Conservation (phyloP, 768 basidiomycete species). For the Candolleomyces efflorescens region DNA sequence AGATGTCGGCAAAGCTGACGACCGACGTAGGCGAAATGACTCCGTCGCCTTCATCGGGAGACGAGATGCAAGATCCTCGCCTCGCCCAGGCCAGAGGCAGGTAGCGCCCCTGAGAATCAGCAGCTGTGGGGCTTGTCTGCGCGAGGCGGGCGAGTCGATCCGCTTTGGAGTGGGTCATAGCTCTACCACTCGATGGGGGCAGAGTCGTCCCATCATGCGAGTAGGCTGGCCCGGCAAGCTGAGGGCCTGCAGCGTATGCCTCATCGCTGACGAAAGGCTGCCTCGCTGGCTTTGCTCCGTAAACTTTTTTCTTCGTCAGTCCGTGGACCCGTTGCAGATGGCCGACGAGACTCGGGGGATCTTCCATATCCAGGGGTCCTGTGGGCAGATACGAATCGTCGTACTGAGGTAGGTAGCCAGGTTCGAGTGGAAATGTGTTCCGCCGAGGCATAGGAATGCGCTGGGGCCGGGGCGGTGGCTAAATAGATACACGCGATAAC, state of each 20-base stretch:
- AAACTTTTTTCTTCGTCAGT: conserved; percentile 65
- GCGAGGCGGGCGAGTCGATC: conserved; percentile 3
- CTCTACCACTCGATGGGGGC: conserved; percentile 3
- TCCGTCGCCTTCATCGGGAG: conserved; percentile 1
- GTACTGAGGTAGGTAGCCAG: conserved; percentile 13
- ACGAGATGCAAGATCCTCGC: not conserved
- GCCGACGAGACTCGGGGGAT: conserved; percentile 49
- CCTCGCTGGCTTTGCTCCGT: conserved; percentile 46
- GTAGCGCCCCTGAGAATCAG: conserved; percentile 3
- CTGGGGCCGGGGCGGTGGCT: conserved; percentile 6
- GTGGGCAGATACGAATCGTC: conserved; percentile 6
- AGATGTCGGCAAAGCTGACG: too few relatives aligned
- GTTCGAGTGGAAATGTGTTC: conserved; percentile 33
- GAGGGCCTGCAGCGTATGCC: conserved; percentile 19
- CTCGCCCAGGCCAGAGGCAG: not conserved
- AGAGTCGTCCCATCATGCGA: not conserved
- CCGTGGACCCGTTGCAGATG: conserved; percentile 67
- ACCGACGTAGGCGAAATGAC: too few relatives aligned
- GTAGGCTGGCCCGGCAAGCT: not conserved
- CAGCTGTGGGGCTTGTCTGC: not conserved
- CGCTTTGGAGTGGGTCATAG: conserved; percentile 1
- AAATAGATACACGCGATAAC: not conserved
- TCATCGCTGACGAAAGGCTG: conserved; percentile 55
- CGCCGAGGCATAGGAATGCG: conserved; percentile 22
- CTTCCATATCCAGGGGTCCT: conserved; percentile 16